Evolutionary conservation across 2,329 filamentous ascomycete genomes (phyloP).

Genomic region (Exophiala viscosa): DNA sequence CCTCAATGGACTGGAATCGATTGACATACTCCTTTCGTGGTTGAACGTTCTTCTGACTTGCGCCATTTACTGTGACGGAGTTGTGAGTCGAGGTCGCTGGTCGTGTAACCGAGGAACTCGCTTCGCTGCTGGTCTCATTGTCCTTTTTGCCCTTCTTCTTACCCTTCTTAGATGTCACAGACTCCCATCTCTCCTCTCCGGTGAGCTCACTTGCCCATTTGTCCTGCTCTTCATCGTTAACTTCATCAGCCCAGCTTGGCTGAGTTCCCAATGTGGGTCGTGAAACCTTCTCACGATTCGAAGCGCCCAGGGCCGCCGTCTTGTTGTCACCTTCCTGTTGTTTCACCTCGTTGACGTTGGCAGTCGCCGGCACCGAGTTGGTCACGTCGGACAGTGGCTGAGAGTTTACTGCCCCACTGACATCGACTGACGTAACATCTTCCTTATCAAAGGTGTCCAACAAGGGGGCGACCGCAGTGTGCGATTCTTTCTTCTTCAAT

Average conservation of each 20-base stretch:
- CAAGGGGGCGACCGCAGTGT: constrained; percentile 31
- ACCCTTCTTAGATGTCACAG: constrained; percentile 57
- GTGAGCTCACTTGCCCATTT: constrained; percentile 47
- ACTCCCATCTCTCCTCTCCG: constrained; percentile 57
- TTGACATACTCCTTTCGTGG: constrained; percentile 16
- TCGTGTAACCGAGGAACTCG: constrained; percentile 30
- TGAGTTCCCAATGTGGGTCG: constrained; percentile 26
- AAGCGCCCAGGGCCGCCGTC: constrained; percentile 18
- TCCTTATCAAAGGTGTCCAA: constrained; percentile 43
- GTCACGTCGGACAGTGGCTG: constrained; percentile 13
- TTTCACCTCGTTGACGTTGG: constrained; percentile 10
- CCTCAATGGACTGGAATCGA: constrained; percentile 24
- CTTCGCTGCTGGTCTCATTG: constrained; percentile 44
- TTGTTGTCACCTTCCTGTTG: constrained; percentile 20
- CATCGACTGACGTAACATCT: constrained; percentile 2
- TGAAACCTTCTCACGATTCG: constrained; percentile 14
- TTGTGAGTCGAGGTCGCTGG: constrained; percentile 2
- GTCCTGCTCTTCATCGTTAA: constrained; percentile 61
- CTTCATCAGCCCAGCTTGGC: constrained; percentile 44
- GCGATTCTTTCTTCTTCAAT: constrained; percentile 9
- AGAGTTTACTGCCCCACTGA: constrained; percentile 19
- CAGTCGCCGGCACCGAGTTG: constrained; percentile 3
- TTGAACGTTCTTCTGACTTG: constrained; percentile 15
- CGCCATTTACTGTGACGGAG: constrained; percentile 11
- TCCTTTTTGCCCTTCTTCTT: constrained; percentile 48